Evolutionary conservation across 805 yeast genomes (phyloP).

Genomic region (Isabelozyma gotoi): DNA sequence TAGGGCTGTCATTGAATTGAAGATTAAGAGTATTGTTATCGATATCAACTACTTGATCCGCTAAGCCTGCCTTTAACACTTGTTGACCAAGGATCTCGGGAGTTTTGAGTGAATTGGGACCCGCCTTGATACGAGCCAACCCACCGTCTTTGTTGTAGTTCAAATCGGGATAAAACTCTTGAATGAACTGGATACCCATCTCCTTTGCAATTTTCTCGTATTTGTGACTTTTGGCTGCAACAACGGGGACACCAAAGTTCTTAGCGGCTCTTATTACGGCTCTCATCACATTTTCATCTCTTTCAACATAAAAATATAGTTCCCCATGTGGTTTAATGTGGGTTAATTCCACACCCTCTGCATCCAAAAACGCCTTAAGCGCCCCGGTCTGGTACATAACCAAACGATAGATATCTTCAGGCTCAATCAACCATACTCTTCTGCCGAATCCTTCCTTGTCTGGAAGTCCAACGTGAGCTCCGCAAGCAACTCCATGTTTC

Average conservation of each 20-base stretch:
- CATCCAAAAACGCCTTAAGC: slow-evolving; percentile 31
- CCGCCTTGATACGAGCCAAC: slow-evolving; percentile 21
- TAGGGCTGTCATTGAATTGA: slow-evolving; percentile 26
- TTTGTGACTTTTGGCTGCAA: slow-evolving; percentile 33
- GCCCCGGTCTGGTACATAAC: slow-evolving; percentile 42
- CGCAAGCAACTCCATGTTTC: slow-evolving; percentile 30
- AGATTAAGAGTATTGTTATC: slow-evolving; percentile 20
- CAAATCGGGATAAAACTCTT: slow-evolving; percentile 35
- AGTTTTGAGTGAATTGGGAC: slow-evolving; percentile 24
- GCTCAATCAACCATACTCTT: slow-evolving; percentile 30
- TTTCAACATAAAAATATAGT: slow-evolving; percentile 33
- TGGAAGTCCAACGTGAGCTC: slow-evolving; percentile 42
- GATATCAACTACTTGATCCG: slow-evolving; percentile 18
- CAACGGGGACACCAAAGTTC: slow-evolving; percentile 31
- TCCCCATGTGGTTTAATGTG: slow-evolving; percentile 41
- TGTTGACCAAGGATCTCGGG: slow-evolving; percentile 28
- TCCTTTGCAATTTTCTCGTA: slow-evolving; percentile 26
- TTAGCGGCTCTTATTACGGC: slow-evolving; percentile 37
- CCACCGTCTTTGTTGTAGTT: slow-evolving; percentile 30
- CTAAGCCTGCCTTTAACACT: slow-evolving; percentile 22
- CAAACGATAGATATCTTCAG: slow-evolving; percentile 35
- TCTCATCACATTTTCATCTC: slow-evolving; percentile 33
- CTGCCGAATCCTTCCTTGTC: slow-evolving; percentile 42
- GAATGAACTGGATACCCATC: slow-evolving; percentile 32
- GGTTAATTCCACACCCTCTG: slow-evolving; percentile 30